Conservation (phyloP, 768 basidiomycete species). For the Calocybe cyanea region DNA sequence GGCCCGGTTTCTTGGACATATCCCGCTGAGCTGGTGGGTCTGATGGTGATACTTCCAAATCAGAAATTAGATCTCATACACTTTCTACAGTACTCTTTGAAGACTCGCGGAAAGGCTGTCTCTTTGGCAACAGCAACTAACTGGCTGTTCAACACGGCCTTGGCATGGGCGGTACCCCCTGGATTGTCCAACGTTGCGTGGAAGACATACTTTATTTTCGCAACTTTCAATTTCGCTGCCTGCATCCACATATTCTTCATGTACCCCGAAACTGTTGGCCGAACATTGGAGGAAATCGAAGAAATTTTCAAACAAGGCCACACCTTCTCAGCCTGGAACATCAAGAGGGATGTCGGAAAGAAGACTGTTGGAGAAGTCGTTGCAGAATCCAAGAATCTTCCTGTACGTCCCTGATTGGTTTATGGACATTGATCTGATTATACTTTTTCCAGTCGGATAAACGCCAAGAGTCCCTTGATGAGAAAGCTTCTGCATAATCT, state of each 20-base stretch:
- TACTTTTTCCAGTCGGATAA: constrained; percentile 6
- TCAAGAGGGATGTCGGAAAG: constrained; percentile 58
- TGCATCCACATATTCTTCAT: constrained; percentile 73
- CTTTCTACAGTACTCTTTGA: constrained; percentile 44
- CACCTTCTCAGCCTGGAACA: constrained; percentile 67
- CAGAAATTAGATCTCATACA: not conserved
- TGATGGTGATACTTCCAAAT: not conserved
- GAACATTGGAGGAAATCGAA: constrained; percentile 76
- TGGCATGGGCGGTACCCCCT: constrained; percentile 75
- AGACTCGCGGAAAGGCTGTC: constrained; percentile 59
- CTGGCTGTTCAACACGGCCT: constrained; percentile 71
- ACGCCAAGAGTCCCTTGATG: constrained; percentile 10
- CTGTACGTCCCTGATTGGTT: constrained; percentile 2
- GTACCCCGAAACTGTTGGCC: constrained; percentile 74
- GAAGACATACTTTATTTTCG: constrained; percentile 78
- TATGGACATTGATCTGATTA: not conserved
- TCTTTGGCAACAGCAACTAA: constrained; percentile 51
- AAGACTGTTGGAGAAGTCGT: constrained; percentile 54
- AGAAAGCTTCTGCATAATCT: constrained; percentile 11
- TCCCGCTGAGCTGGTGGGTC: constrained; percentile 55
- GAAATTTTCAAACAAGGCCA: constrained; percentile 72
- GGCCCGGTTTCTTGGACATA: constrained; percentile 78
- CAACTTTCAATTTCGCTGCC: constrained; percentile 70
- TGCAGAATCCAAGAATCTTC: constrained; percentile 20
- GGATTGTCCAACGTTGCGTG: constrained; percentile 63